These are phyloP conservation scores for Chamaenerion angustifolium DNA, from an alignment of 345 rosid genomes.

Conservation along the genomic window DNA sequence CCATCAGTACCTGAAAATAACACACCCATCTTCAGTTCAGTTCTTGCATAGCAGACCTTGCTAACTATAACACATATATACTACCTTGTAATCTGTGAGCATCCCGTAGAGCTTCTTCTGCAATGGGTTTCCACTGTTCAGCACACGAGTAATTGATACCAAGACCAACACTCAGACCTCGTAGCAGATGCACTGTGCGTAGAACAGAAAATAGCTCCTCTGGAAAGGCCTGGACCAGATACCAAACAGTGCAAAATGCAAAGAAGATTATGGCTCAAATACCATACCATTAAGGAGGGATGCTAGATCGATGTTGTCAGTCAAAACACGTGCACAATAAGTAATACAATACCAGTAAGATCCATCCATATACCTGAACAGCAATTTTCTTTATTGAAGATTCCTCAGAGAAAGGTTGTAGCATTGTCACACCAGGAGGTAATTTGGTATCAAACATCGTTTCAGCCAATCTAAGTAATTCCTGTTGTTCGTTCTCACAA, in stretches of 20 bases:
- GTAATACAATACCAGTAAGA: too few species aligned
- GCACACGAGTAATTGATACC: conserved; percentile 77
- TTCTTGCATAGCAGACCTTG: not conserved
- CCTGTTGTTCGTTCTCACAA: conserved; percentile 54
- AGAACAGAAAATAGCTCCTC: conserved; percentile 86
- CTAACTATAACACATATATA: not conserved
- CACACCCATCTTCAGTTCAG: not conserved
- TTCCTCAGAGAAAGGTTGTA: conserved; percentile 82
- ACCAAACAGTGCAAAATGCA: too few species aligned
- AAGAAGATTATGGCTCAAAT: too few species aligned
- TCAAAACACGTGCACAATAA: too few species aligned
- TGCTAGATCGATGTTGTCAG: too few species aligned
- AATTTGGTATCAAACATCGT: conserved; percentile 79
- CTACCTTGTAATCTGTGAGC: conserved; percentile 68
- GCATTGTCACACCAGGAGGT: conserved; percentile 64
- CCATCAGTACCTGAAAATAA: conserved; percentile 17
- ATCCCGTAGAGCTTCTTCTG: conserved; percentile 61
- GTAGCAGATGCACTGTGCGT: conserved; percentile 65
- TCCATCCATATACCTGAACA: conserved; percentile 34
- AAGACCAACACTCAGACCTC: conserved; percentile 90
- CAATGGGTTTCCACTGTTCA: conserved; percentile 75
- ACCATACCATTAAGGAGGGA: too few species aligned
- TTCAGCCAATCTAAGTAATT: conserved; percentile 60
- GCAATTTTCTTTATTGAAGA: conserved; percentile 65
- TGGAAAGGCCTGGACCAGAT: conserved; percentile 74